Evolutionary conservation across 192 early-diverging fungal species (phyloP), one percentile per base, ranked within the genome.

Genomic region (Coemansia sp.): DNA sequence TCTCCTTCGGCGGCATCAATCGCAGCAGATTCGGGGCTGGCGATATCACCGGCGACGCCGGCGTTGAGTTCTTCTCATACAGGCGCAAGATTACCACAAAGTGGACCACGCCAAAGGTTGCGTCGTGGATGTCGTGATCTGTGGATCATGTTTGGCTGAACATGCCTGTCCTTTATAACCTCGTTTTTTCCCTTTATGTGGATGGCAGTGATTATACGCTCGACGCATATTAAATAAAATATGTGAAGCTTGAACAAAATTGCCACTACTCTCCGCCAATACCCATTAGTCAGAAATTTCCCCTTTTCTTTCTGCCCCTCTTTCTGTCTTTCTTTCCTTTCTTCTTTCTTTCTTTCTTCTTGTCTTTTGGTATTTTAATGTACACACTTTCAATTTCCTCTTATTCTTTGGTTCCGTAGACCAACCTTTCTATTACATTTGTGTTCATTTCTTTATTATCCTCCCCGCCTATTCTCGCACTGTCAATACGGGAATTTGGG

Each of bases 1-100:
- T 93, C 61, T 91, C 90, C 20, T 93, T 93, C 76, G 92, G 92
- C 42, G 92, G 92, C 8, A 89, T 87, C 69, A 88, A 90, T 51
- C 74, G 78, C 51, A 88, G 86, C 48, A 75, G 84, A 22, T 93
- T 92, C 67, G 92, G 91, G 38, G 79, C 85, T 63, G 72, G 75
- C 41, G 91, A 92, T 61, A 93, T 93, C 46, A 92, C 91, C 6
- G 88, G 88, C 38, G 88, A 90, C 42, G 88, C 81, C 2, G 89
- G 86, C 9, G 83, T 92, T 40, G 88, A 92, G 67, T 92, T 93
- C 70, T 93, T 92, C 68, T 90, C 90, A 19, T 80, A 75, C 61
- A 78, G 84, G 43, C 84, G 85, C 62, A 93, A 93, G 75, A 79
- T 91, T 13, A 93, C 92, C 16, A 93, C 90, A 20, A 92, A 92